phyloP scores from a whole-genome alignment of 2,329 filamentous ascomycete species.

The Monilinia aucupariae region DNA sequence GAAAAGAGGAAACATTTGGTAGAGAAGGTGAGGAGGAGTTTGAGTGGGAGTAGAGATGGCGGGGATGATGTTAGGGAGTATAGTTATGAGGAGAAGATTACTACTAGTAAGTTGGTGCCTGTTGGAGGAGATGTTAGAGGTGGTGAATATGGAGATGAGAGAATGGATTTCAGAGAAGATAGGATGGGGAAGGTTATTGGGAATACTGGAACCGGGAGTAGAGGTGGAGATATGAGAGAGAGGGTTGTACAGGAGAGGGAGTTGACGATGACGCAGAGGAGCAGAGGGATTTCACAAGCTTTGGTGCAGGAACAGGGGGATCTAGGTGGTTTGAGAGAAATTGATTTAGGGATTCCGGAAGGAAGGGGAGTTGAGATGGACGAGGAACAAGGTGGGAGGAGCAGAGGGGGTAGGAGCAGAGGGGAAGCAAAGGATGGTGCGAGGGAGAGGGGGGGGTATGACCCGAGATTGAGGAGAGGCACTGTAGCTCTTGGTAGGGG shows the following conservation, averaged over 20 bases:
- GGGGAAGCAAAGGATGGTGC: background rate
- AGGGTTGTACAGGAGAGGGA: background rate
- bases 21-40: conserved; percentile 22
- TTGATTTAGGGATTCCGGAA: conserved; percentile 16
- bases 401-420: background rate
- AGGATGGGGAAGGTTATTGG: background rate
- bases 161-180: conserved; percentile 5
- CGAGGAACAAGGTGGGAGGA: conserved; percentile 11
- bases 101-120: conserved; percentile 18
- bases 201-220: background rate
- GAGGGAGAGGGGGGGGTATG: conserved; percentile 2
- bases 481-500: background rate
- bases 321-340: conserved; percentile 26
- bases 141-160: conserved; percentile 16
- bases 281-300: conserved; percentile 15
- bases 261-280: conserved; percentile 12
- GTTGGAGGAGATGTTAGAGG: conserved; percentile 22
- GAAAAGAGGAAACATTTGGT: conserved; percentile 26
- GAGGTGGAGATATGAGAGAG: background rate
- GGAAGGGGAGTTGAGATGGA: conserved; percentile 20
- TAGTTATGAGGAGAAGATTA: conserved; percentile 19
- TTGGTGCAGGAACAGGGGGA: conserved; percentile 13
- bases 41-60: conserved; percentile 22
- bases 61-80: conserved; percentile 20
- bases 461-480: conserved; percentile 13